These are phyloP conservation scores for Solanum hybrid DNA, from an alignment of 305 asterid genomes.

Conservation along the genomic window DNA sequence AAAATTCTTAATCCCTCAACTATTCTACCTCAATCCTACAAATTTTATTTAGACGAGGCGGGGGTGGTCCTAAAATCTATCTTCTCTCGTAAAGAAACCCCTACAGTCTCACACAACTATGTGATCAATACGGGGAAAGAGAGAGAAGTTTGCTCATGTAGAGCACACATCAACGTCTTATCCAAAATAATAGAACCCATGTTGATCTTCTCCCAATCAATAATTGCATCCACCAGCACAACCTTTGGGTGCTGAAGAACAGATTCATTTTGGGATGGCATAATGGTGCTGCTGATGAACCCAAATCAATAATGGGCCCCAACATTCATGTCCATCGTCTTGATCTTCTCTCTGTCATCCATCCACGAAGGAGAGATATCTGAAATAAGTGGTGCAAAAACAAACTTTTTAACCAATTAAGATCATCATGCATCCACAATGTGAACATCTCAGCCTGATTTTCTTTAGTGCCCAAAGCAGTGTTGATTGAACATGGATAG, in stretches of 20 bases:
- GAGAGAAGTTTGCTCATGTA: neutral
- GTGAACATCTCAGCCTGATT: neutral
- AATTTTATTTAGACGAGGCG: neutral
- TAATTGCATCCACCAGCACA: neutral
- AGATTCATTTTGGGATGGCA: neutral
- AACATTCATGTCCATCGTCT: too few relatives aligned
- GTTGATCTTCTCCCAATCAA: neutral
- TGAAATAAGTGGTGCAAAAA: neutral
- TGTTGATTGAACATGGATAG: too few relatives aligned
- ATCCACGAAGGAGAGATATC: neutral
- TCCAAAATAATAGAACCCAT: neutral
- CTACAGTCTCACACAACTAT: neutral
- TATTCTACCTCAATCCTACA: neutral
- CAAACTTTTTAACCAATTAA: neutral
- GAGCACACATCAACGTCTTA: neutral
- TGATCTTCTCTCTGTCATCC: neutral
- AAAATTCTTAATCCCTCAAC: neutral
- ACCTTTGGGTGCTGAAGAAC: neutral
- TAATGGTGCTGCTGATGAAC: neutral
- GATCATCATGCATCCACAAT: neutral
- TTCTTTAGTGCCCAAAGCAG: neutral
- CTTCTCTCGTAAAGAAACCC: neutral
- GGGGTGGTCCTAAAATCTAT: neutral
- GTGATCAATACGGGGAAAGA: neutral
- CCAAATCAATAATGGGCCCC: neutral